A percentile compares a stretch with the other conserved stretches of the same genome.
phyloP scores from a whole-genome alignment of 169 alveolate genomes.

The Pseudocohnilembus persalinus region DNA sequence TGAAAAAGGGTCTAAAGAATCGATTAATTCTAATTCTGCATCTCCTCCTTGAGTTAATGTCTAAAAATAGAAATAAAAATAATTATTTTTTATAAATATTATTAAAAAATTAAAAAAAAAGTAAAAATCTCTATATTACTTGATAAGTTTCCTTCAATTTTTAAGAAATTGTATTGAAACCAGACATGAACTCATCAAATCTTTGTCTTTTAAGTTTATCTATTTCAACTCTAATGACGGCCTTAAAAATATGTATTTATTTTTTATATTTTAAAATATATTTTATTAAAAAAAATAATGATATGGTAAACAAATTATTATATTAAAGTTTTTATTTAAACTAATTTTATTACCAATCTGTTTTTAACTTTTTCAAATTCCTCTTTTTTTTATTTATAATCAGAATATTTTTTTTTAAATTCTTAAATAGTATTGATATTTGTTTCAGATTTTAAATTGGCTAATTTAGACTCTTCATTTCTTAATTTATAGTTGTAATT shows the following conservation, averaged over 20 bases:
- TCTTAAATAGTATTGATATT: constrained; percentile 37
- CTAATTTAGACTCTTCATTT: constrained; percentile 28
- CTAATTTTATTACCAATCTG: not conserved
- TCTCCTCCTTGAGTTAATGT: constrained; percentile 88
- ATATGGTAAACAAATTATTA: too few species aligned
- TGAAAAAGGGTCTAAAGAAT: constrained; percentile 95
- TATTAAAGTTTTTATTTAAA: too few species aligned
- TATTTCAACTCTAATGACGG: constrained; percentile 47
- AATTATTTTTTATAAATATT: too few species aligned
- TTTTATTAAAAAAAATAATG: too few species aligned
- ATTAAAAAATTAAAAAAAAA: not conserved
- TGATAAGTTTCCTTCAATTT: constrained; percentile 76
- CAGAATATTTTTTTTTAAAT: constrained; percentile 47
- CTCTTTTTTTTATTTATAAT: constrained; percentile 48
- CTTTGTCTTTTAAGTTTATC: constrained; percentile 65
- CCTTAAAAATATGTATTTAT: not conserved
- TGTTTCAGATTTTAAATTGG: constrained; percentile 39
- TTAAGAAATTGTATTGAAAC: constrained; percentile 69
- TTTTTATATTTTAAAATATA: too few species aligned
- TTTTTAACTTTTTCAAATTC: constrained; percentile 52
- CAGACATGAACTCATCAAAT: constrained; percentile 76
- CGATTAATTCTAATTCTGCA: constrained; percentile 97
- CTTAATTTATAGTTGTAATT: constrained; percentile 34
- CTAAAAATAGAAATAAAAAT: not conserved
- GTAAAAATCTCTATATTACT: constrained; percentile 3